Evolutionary conservation across 2,329 filamentous ascomycete species (phyloP).

Genomic region (Pezicula radicicola): DNA sequence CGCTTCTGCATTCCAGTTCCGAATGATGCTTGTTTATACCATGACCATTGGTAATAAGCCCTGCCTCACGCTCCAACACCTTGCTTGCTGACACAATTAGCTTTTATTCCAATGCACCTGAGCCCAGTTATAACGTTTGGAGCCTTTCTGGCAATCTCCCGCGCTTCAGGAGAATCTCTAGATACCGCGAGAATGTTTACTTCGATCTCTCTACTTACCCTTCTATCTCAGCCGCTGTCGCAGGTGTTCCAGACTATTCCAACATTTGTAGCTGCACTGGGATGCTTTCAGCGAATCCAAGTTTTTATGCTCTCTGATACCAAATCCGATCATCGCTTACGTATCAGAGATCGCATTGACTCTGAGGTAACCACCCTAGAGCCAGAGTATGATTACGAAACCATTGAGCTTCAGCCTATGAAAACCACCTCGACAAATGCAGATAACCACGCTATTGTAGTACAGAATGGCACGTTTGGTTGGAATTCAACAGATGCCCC

Average conservation of each 20-base stretch:
- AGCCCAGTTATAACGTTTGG: neutral
- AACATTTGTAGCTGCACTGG: conserved; percentile 12
- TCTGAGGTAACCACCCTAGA: neutral
- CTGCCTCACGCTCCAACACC: too few species aligned
- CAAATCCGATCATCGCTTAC: neutral
- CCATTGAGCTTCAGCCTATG: neutral
- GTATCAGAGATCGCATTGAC: neutral
- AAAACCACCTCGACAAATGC: too few species aligned
- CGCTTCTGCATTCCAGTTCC: conserved; percentile 39
- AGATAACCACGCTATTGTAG: neutral
- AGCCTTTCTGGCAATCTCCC: neutral
- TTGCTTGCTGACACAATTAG: neutral
- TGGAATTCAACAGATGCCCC: neutral
- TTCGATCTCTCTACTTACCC: conserved; percentile 20
- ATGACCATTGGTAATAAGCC: neutral
- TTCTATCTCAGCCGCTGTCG: conserved; percentile 15
- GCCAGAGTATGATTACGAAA: neutral
- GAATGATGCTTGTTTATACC: neutral
- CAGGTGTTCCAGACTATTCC: conserved; percentile 18
- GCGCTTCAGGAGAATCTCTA: neutral
- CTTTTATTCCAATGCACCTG: neutral
- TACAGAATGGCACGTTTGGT: neutral
- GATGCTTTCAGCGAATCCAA: conserved; percentile 21
- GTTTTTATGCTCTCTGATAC: conserved; percentile 17
- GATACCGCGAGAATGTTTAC: conserved; percentile 15